These are phyloP conservation scores for Pseudogymnoascus sp. DNA, from an alignment of 2,329 filamentous ascomycete genomes.

Conservation along the genomic window DNA sequence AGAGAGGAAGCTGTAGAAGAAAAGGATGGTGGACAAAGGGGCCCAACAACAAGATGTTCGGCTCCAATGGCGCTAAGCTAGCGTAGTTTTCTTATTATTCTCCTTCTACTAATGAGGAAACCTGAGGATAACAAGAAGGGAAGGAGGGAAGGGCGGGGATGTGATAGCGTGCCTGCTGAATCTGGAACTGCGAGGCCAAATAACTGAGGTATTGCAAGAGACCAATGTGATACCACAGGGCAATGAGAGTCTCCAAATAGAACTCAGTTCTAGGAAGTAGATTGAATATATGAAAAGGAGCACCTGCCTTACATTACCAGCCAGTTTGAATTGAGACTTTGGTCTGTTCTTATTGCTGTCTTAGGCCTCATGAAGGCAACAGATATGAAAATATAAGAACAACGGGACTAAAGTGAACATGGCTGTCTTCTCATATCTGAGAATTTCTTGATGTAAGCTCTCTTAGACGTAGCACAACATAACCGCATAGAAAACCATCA, in stretches of 20 bases:
- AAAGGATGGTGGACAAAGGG: not conserved
- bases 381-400: not conserved
- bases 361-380: not conserved
- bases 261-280: not conserved
- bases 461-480: not conserved
- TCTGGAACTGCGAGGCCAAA: not conserved
- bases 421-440: not conserved
- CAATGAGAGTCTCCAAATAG: not conserved
- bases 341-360: not conserved
- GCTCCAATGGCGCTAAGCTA: not conserved
- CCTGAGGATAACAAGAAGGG: not conserved
- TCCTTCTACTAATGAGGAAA: not conserved
- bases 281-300: not conserved
- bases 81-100: not conserved
- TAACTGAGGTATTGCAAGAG: not conserved
- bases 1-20: not conserved
- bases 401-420: not conserved
- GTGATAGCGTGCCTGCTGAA: not conserved
- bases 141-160: not conserved
- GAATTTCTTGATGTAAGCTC: not conserved
- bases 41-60: not conserved
- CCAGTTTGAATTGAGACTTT: not conserved
- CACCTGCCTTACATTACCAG: not conserved
- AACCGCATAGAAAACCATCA: not conserved
- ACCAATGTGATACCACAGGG: not conserved